Conservation (phyloP, 2,329 filamentous ascomycete genomes). For the Penicillium sp. region DNA sequence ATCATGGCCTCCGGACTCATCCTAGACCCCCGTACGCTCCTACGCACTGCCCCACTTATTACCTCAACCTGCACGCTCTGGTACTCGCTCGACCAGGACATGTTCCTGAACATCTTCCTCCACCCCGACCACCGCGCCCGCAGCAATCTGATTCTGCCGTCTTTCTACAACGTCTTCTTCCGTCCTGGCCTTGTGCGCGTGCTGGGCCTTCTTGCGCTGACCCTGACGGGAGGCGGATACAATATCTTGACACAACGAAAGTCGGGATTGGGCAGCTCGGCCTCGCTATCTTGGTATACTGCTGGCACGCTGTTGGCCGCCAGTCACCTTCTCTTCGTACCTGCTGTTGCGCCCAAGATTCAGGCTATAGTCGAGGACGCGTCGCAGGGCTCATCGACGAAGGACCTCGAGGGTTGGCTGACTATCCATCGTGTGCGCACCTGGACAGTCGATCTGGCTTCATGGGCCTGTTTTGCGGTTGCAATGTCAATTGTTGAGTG, state of each 20-base stretch:
- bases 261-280: neutral
- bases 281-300: neutral
- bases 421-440: neutral
- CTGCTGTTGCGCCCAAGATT: neutral
- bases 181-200: constrained; percentile 34
- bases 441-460: neutral
- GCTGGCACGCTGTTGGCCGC: neutral
- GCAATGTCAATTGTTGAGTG: neutral
- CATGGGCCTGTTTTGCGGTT: neutral
- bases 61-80: constrained; percentile 49
- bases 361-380: neutral
- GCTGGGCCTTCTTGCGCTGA: constrained; percentile 32
- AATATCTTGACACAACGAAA: neutral
- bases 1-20: constrained; percentile 1
- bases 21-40: constrained; percentile 3
- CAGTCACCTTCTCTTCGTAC: neutral
- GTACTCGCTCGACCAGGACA: constrained; percentile 43
- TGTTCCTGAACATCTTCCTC: constrained; percentile 22
- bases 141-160: constrained; percentile 37
- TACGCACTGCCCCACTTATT: constrained; percentile 47
- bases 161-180: constrained; percentile 47
- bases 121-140: constrained; percentile 15
- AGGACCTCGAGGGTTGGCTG: neutral
- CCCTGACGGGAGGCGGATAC: neutral
- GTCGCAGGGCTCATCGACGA: neutral